Conservation (phyloP, 208 protist species). For the Acanthamoeba castellanii region DNA sequence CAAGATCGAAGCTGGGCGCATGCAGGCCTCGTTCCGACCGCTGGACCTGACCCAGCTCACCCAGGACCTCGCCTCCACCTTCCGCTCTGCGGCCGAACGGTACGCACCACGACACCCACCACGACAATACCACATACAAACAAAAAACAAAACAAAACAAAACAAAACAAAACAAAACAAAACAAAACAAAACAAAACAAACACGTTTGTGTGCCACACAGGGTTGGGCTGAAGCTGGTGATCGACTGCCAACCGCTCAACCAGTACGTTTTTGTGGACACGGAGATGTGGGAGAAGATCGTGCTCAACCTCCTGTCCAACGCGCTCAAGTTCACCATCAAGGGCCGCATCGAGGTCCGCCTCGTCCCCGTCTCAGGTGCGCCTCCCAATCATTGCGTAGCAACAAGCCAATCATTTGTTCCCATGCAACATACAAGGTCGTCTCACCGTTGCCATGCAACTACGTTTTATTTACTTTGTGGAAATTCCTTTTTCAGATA, state of each 20-base stretch:
- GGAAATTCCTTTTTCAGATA: not conserved
- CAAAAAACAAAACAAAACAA: too few species aligned
- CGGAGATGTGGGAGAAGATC: conserved; percentile 80
- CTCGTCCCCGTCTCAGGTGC: not conserved
- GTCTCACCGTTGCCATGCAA: too few species aligned
- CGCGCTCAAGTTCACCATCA: conserved; percentile 80
- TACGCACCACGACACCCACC: not conserved
- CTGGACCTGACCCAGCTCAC: conserved; percentile 76
- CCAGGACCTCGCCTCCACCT: conserved; percentile 68
- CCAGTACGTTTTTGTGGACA: conserved; percentile 70
- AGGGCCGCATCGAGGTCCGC: conserved; percentile 11
- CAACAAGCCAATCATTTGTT: too few species aligned
- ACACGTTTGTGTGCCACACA: not conserved
- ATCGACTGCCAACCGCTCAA: not conserved
- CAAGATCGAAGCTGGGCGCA: conserved; percentile 74
- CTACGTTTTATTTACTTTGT: not conserved
- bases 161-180: too few species aligned
- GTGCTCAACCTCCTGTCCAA: conserved; percentile 80
- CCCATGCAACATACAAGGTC: not conserved
- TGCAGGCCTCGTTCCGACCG: conserved; percentile 74
- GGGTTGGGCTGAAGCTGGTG: conserved; percentile 20
- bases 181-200: too few species aligned
- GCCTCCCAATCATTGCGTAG: not conserved
- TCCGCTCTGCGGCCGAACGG: conserved; percentile 34
- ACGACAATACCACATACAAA: too few species aligned